phyloP scores from a whole-genome alignment of 169 alveolate species.

The Babesia gibsoni region DNA sequence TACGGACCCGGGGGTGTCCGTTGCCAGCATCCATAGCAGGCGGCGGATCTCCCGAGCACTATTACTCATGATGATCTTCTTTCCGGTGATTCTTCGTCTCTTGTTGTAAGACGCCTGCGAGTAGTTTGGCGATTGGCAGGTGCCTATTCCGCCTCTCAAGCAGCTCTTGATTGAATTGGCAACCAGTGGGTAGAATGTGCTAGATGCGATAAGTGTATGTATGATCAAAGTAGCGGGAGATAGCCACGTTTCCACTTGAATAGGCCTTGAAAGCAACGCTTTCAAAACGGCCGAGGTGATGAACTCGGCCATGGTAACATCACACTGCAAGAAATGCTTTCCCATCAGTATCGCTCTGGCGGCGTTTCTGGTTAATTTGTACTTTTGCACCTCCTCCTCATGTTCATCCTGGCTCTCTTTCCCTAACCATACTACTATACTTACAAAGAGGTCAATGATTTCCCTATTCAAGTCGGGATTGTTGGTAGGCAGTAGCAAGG shows the following conservation, averaged over 20 bases:
- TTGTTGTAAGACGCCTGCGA: not conserved
- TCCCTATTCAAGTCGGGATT: conserved; percentile 6
- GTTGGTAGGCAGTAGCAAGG: conserved; percentile 14
- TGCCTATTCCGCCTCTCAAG: conserved; percentile 11
- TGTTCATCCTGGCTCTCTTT: not conserved
- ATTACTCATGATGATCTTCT: not conserved
- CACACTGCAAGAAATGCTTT: not conserved
- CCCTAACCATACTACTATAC: not conserved
- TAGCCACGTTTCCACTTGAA: conserved; percentile 2
- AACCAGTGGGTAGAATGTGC: conserved; percentile 4
- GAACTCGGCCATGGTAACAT: conserved; percentile 7
- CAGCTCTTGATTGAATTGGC: conserved; percentile 6
- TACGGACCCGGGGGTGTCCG: not conserved
- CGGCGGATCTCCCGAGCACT: conserved; percentile 11
- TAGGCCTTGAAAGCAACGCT: not conserved
- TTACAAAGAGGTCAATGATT: not conserved
- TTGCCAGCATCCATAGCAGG: conserved; percentile 2
- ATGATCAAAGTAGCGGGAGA: not conserved
- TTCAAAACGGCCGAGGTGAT: not conserved
- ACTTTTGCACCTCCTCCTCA: not conserved
- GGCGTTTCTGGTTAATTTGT: not conserved
- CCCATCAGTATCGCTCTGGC: not conserved
- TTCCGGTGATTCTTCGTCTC: not conserved
- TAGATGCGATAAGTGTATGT: conserved; percentile 3
- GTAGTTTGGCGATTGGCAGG: too few relatives aligned